These are phyloP conservation scores for Penicillium dipodomyicola DNA, from an alignment of 495 filamentous ascomycete genomes.

Conservation along the genomic window DNA sequence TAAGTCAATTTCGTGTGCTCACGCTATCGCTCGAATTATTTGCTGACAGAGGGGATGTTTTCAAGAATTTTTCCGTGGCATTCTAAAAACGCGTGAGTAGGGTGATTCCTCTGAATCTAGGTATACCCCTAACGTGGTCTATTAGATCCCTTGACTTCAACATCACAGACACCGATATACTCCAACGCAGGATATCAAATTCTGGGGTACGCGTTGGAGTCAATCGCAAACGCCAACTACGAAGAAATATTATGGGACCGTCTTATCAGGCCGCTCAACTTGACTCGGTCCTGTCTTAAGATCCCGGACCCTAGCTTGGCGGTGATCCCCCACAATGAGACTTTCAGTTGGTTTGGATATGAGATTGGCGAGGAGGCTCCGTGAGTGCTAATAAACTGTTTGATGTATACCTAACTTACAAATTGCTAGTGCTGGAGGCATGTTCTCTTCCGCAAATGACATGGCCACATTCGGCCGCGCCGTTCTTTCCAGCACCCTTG, in stretches of 20 bases:
- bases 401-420: slow-evolving; percentile 4
- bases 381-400: slow-evolving; percentile 31
- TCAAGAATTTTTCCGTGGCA: slow-evolving; percentile 53
- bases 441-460: slow-evolving; percentile 55
- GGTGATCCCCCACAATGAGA: slow-evolving; percentile 40
- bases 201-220: slow-evolving; percentile 54
- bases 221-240: slow-evolving; percentile 11
- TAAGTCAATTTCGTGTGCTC: slow-evolving; percentile 2
- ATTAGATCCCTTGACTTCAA: slow-evolving; percentile 45
- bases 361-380: slow-evolving; percentile 44
- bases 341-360: slow-evolving; percentile 33
- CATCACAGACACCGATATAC: slow-evolving; percentile 53
- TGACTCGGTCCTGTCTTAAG: slow-evolving; percentile 37
- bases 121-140: not conserved
- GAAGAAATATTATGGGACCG: slow-evolving; percentile 17
- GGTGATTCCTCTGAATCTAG: not conserved
- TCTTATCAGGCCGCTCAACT: slow-evolving; percentile 38
- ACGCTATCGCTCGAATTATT: not conserved
- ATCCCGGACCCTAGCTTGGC: slow-evolving; percentile 28
- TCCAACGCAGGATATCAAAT: slow-evolving; percentile 60
- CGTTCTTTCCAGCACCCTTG: slow-evolving; percentile 51
- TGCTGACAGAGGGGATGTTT: not conserved
- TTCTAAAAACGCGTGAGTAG: slow-evolving; percentile 25
- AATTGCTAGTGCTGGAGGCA: slow-evolving; percentile 48
- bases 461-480: slow-evolving; percentile 52